Evolutionary conservation across 345 rosid species (phyloP).

Genomic region (Rhodomyrtus tomentosa): DNA sequence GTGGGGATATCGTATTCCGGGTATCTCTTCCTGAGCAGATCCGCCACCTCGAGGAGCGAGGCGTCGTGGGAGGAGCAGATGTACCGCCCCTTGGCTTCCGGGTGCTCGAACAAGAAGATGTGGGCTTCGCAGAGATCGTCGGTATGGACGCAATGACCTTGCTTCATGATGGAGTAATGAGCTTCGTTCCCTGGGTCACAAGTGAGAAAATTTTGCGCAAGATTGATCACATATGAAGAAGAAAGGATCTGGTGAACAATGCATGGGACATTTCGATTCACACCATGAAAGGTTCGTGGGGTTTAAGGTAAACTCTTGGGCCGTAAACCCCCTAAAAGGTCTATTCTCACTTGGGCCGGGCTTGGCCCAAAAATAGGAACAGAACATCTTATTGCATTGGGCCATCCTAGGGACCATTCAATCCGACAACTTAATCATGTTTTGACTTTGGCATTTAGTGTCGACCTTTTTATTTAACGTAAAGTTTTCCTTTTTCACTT

Average conservation of each 20-base stretch:
- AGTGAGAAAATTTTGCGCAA: not conserved
- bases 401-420: not conserved
- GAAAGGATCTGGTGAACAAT: not conserved
- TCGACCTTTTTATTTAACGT: too few species aligned
- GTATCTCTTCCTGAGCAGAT: conserved; percentile 38
- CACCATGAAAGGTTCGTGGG: not conserved
- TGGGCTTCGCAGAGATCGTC: conserved; percentile 87
- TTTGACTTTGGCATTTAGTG: too few species aligned
- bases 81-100: conserved; percentile 69
- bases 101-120: conserved; percentile 59
- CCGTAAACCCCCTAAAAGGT: not conserved
- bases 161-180: conserved; percentile 69
- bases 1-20: conserved; percentile 57
- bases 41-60: conserved; percentile 41
- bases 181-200: conserved; percentile 48
- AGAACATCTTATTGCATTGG: not conserved
- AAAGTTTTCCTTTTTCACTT: too few species aligned
- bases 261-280: not conserved
- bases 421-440: too few species aligned
- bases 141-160: conserved; percentile 77
- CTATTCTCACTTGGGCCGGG: not conserved
- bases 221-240: not conserved
- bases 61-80: conserved; percentile 62
- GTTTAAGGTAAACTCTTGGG: not conserved
- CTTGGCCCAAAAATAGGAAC: not conserved